Percentiles rank a stretch among this genome's conserved stretches.
Conservation (phyloP, 202 grass and related monocot genomes). For the Dendrocalamus latiflorus region DNA sequence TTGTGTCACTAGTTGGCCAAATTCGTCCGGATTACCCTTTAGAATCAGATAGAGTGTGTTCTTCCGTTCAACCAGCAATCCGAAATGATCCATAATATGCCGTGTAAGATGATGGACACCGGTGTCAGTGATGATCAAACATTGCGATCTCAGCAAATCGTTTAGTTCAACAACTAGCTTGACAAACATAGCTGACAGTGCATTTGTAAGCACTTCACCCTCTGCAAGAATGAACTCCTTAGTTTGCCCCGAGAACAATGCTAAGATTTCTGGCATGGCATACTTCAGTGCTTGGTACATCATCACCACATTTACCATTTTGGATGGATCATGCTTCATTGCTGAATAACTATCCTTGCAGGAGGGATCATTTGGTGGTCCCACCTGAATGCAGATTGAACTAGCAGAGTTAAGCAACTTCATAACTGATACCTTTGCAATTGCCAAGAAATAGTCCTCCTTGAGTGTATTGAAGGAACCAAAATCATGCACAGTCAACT, state of each 20-base stretch:
- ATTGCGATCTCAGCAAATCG: neutral
- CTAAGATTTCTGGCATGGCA: neutral
- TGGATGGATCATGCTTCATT: neutral
- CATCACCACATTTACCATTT: neutral
- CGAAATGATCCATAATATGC: neutral
- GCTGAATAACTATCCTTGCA: neutral
- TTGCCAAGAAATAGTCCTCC: constrained; percentile 7
- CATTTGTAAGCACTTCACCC: neutral
- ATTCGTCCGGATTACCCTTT: neutral
- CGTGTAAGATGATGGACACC: neutral
- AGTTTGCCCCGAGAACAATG: neutral
- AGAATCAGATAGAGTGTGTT: neutral
- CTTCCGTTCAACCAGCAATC: neutral
- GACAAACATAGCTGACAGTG: neutral
- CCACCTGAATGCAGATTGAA: neutral
- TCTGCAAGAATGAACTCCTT: neutral
- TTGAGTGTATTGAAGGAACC: neutral
- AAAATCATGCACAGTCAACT: neutral
- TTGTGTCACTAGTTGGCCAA: neutral
- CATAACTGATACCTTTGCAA: neutral
- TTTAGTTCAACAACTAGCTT: neutral
- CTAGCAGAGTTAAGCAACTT: neutral
- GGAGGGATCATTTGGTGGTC: neutral
- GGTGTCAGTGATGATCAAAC: neutral
- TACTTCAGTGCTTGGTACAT: neutral